Evolutionary conservation across 805 yeast genomes (phyloP).

Genomic region (Zygotorulaspora chibaensis): DNA sequence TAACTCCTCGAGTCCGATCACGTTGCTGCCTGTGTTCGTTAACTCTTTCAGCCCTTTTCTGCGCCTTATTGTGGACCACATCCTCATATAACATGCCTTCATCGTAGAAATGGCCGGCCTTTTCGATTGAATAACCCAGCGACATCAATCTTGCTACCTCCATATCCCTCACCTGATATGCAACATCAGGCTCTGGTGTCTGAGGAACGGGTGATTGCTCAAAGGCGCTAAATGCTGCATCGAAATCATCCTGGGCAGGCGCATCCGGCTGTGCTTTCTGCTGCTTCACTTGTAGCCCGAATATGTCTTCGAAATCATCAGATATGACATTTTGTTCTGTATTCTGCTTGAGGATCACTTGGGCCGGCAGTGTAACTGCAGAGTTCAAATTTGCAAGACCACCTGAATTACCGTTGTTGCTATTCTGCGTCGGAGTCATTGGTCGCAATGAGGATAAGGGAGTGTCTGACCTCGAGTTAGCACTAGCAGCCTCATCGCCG

Average conservation of each 20-base stretch:
- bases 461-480: slow-evolving; percentile 1
- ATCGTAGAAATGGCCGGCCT: slow-evolving; percentile 23
- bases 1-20: not conserved
- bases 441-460: not conserved
- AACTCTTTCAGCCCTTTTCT: not conserved
- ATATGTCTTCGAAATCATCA: slow-evolving; percentile 24
- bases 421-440: not conserved
- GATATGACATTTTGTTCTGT: too few relatives aligned
- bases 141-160: slow-evolving; percentile 36
- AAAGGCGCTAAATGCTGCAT: slow-evolving; percentile 23
- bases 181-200: slow-evolving; percentile 9
- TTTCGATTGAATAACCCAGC: slow-evolving; percentile 23
- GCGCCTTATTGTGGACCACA: slow-evolving; percentile 7
- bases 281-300: slow-evolving; percentile 12
- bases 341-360: too few relatives aligned
- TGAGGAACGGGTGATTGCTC: slow-evolving; percentile 1
- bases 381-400: too few relatives aligned
- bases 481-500: not conserved
- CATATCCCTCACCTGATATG: slow-evolving; percentile 35
- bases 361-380: too few relatives aligned
- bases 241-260: slow-evolving; percentile 16
- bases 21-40: not conserved
- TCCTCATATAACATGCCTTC: slow-evolving; percentile 27
- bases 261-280: not conserved
- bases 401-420: not conserved